Evolutionary conservation across 495 filamentous ascomycete species (phyloP), one percentile per base, ranked within the genome.

Genomic region (Podospora anserina): DNA sequence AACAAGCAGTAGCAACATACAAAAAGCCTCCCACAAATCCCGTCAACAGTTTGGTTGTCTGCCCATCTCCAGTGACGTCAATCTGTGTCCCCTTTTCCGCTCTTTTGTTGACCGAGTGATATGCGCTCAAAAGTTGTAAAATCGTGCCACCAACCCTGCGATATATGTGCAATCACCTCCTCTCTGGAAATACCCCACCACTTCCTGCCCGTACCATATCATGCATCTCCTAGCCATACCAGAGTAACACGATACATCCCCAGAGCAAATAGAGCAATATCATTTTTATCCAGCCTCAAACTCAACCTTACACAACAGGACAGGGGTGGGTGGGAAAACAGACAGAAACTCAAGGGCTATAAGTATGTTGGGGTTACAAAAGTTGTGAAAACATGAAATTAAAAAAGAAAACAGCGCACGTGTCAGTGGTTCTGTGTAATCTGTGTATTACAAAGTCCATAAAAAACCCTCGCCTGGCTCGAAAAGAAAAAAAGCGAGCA

Each of bases 211-310:
- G 9, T 16, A 6, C 15, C 18, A 49, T 49, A 49, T 49, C 39
- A 13, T 49, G 39, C 9, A 5, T 49, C 39, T 49, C 30, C 30
- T 49, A 49, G 13, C 39, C 39, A 49, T 49, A 49, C 13, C 39
- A 49, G 15, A 49, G 13, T 49, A 49, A 13, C 39, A 49, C 39
- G 13, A 49, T 49, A 3, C 39, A 13, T 49, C 7, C 7, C 15
- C 39, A 49, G 39, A 49, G 9, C 13, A 49, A 49, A 49, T 49
- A 49, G 56, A 59, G 18, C 56, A 59, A 20, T 13, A 23, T 20
- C 19, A 18, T 59, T 59, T 59, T 59, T 59, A 59, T 59, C 56
- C 56, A 59, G 56, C 56, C 20, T 59, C 56, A 15, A 15, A 18
- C 26, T 23, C 19, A 18, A 59, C 39, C 39, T 49, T 49, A 49